phyloP scores from a whole-genome alignment of 176 grass and related monocot genomes.

The Oryza longistaminata region DNA sequence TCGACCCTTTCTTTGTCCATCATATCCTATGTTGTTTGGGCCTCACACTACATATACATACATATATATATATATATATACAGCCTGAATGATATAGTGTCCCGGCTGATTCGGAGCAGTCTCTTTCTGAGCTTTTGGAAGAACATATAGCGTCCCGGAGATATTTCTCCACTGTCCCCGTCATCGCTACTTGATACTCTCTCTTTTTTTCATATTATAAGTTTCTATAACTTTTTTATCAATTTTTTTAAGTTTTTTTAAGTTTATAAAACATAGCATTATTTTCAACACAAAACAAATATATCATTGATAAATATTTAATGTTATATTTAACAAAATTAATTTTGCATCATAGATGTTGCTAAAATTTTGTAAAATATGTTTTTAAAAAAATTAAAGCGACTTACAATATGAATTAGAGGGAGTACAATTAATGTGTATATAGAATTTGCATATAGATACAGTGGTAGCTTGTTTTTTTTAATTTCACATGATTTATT shows the following conservation, averaged over 20 bases:
- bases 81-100: not conserved
- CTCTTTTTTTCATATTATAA: too few species aligned
- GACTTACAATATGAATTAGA: too few species aligned
- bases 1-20: not conserved
- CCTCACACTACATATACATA: not conserved
- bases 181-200: not conserved
- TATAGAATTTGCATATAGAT: not conserved
- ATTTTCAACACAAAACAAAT: too few species aligned
- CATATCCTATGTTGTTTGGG: not conserved
- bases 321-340: too few species aligned
- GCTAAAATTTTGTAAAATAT: too few species aligned
- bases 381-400: too few species aligned
- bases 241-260: too few species aligned
- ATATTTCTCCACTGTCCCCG: not conserved
- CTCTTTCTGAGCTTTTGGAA: not conserved
- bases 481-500: not conserved
- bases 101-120: not conserved
- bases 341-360: too few species aligned
- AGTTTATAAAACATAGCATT: too few species aligned
- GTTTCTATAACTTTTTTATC: too few species aligned
- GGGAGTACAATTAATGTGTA: not conserved
- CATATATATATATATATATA: too few species aligned
- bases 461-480: not conserved
- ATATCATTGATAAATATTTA: too few species aligned
- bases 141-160: not conserved